phyloP scores from a whole-genome alignment of 1,284 basidiomycete genomes.

The Mycena citricolor region DNA sequence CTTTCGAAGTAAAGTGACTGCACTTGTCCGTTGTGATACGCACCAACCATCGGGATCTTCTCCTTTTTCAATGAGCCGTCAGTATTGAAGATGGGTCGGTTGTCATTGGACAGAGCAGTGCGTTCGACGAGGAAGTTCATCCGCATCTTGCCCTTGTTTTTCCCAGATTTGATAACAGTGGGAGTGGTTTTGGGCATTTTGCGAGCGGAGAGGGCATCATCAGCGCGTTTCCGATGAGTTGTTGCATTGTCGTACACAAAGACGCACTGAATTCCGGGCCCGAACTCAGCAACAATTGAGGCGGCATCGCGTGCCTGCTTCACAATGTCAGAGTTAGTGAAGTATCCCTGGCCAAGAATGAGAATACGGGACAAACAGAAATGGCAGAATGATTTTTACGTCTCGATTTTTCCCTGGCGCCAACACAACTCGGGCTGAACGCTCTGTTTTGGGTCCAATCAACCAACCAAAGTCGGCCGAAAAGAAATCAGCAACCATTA shows the following conservation, averaged over 20 bases:
- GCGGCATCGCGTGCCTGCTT: slow-evolving; percentile 30
- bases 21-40: slow-evolving; percentile 28
- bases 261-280: slow-evolving; percentile 28
- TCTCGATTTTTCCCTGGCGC: slow-evolving; percentile 22
- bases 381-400: slow-evolving; percentile 24
- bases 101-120: slow-evolving; percentile 14
- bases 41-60: slow-evolving; percentile 33
- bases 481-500: slow-evolving; percentile 39
- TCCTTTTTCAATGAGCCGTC: slow-evolving; percentile 30
- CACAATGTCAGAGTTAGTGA: slow-evolving; percentile 32
- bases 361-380: neutral
- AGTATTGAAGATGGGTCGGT: slow-evolving; percentile 24
- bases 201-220: slow-evolving; percentile 27
- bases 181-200: slow-evolving; percentile 6
- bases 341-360: slow-evolving; percentile 33
- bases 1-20: slow-evolving; percentile 37
- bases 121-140: slow-evolving; percentile 18
- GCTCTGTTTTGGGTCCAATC: neutral
- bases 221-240: slow-evolving; percentile 33
- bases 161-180: neutral
- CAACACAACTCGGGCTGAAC: neutral
- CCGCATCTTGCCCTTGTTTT: slow-evolving; percentile 25
- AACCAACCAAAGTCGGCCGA: slow-evolving; percentile 38
- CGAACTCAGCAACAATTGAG: slow-evolving; percentile 30
- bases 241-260: slow-evolving; percentile 41